Conservation (phyloP, 345 rosid genomes). For the Eucalyptus melliodora region DNA sequence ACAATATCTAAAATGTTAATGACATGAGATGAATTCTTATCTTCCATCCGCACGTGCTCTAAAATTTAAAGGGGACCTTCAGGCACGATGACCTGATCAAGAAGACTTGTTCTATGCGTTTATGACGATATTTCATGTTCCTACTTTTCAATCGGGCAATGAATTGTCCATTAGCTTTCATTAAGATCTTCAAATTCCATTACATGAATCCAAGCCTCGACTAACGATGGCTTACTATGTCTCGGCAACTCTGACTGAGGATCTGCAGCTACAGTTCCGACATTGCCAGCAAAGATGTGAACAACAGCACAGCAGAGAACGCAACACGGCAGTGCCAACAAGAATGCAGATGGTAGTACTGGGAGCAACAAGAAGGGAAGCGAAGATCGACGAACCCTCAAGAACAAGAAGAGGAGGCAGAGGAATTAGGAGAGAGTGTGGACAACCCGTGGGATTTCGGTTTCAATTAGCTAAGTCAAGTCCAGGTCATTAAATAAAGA, state of each 20-base stretch:
- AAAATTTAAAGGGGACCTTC: background rate
- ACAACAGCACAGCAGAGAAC: background rate
- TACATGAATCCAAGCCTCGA: background rate
- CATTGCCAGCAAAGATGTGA: background rate
- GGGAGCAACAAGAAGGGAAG: background rate
- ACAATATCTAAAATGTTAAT: background rate
- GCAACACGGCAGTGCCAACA: background rate
- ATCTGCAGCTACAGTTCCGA: background rate
- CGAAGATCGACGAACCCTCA: background rate
- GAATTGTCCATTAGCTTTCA: background rate
- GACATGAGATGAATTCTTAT: background rate
- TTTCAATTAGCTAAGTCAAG: background rate
- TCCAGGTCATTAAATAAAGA: background rate
- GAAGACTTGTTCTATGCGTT: background rate
- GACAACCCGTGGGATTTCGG: background rate
- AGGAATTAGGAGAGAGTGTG: background rate
- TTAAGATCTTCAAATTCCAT: background rate
- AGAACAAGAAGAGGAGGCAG: background rate
- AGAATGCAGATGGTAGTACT: background rate
- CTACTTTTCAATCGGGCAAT: background rate
- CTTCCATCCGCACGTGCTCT: background rate
- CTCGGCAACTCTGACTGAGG: background rate
- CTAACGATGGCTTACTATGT: background rate
- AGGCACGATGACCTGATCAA: background rate
- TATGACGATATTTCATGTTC: background rate